These are phyloP conservation scores for Microstegium vimineum DNA, from an alignment of 176 grass and related monocot genomes.

Conservation along the genomic window DNA sequence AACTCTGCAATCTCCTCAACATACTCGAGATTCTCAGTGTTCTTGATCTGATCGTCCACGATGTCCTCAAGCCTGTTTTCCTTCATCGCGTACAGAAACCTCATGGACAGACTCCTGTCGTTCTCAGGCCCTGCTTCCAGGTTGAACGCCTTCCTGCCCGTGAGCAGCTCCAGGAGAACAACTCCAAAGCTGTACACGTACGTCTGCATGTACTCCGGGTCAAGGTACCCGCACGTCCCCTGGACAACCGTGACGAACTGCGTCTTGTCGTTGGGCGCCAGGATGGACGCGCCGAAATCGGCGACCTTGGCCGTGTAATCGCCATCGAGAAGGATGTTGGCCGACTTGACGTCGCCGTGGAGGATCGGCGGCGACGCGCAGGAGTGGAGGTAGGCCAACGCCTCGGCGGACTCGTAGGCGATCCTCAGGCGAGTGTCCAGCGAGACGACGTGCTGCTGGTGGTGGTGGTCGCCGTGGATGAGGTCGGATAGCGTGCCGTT, in stretches of 20 bases:
- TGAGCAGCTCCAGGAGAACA: neutral
- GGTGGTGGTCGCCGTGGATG: neutral
- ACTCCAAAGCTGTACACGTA: neutral
- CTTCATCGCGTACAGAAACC: neutral
- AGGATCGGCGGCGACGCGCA: neutral
- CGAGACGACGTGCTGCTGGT: neutral
- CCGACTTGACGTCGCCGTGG: neutral
- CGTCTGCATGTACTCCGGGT: conserved; percentile 4
- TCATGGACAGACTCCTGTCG: neutral
- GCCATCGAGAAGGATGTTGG: neutral
- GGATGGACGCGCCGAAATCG: neutral
- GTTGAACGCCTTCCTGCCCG: neutral
- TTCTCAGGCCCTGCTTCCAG: neutral
- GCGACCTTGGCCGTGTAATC: conserved; percentile 1
- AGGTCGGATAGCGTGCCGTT: neutral
- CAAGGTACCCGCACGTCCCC: neutral
- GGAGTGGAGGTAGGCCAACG: neutral
- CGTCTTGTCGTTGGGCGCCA: neutral
- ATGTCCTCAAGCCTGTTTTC: neutral
- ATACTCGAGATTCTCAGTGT: neutral
- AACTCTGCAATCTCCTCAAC: conserved; percentile 1
- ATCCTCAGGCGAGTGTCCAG: conserved; percentile 3
- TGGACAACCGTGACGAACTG: conserved; percentile 3
- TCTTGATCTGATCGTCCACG: neutral
- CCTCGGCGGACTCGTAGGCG: neutral